Percentiles rank a stretch among this genome's conserved stretches.
Evolutionary conservation across 768 basidiomycete species (phyloP).

Genomic region (Exidia glandulosa): DNA sequence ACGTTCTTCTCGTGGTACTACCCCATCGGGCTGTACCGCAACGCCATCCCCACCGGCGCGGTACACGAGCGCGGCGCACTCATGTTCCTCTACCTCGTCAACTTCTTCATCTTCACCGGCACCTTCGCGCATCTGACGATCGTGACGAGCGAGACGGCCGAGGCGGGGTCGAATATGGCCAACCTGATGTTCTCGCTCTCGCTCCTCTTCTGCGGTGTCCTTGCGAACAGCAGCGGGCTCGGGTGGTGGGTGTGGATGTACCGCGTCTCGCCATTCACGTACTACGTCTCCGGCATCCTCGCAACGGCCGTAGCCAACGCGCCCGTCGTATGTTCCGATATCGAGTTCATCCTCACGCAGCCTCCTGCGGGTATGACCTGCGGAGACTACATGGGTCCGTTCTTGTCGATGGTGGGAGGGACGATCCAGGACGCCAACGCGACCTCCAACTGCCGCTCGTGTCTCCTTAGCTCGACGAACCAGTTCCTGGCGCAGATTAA

Average conservation of each 20-base stretch:
- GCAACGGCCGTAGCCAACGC: conserved; percentile 16
- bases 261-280: conserved; percentile 7
- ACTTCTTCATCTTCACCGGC: conserved; percentile 30
- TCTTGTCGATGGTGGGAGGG: conserved; percentile 39
- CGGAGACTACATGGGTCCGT: conserved; percentile 36
- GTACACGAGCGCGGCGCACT: conserved; percentile 26
- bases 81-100: conserved; percentile 26
- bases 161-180: conserved; percentile 29
- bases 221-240: conserved; percentile 14
- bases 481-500: conserved; percentile 31
- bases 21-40: conserved; percentile 24
- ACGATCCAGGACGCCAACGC: conserved; percentile 45
- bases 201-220: conserved; percentile 31
- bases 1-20: conserved; percentile 26
- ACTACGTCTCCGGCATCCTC: background rate
- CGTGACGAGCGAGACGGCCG: conserved; percentile 24
- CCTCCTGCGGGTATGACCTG: conserved; percentile 48
- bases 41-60: conserved; percentile 23
- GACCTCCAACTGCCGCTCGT: conserved; percentile 44
- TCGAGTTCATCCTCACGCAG: conserved; percentile 48
- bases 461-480: conserved; percentile 47
- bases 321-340: conserved; percentile 34
- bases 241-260: conserved; percentile 25
- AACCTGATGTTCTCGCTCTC: conserved; percentile 30
- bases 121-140: conserved; percentile 26